phyloP scores from a whole-genome alignment of 352 stramenopile species.

The Pythium scleroteichum region DNA sequence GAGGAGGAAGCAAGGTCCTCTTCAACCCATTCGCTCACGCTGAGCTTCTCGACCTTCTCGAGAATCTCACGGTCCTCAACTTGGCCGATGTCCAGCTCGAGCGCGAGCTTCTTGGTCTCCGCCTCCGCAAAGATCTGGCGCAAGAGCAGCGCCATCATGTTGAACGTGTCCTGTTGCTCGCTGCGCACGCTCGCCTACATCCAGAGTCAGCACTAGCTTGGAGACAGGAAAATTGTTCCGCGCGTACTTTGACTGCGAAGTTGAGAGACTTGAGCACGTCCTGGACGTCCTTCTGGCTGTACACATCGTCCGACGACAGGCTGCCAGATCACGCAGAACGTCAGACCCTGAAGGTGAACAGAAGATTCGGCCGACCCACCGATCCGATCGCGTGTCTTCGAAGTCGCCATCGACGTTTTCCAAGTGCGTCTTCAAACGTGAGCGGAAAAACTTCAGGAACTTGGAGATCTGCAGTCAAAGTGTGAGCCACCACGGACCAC shows the following conservation, averaged over 20 bases:
- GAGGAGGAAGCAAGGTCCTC: slow-evolving; percentile 24
- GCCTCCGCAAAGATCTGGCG: slow-evolving; percentile 77
- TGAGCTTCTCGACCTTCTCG: slow-evolving; percentile 75
- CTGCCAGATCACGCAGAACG: slow-evolving; percentile 18
- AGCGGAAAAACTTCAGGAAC: slow-evolving; percentile 88
- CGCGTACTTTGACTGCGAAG: slow-evolving; percentile 72
- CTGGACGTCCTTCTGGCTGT: slow-evolving; percentile 82
- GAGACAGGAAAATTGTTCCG: too few species aligned
- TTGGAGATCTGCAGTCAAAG: slow-evolving; percentile 49
- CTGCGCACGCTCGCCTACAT: slow-evolving; percentile 67
- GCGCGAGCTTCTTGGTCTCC: slow-evolving; percentile 60
- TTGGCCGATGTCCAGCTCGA: slow-evolving; percentile 73
- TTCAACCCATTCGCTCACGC: slow-evolving; percentile 67
- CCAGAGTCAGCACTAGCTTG: neutral
- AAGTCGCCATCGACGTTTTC: slow-evolving; percentile 86
- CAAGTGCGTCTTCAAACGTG: slow-evolving; percentile 68
- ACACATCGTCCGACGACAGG: slow-evolving; percentile 77
- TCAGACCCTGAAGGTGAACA: neutral
- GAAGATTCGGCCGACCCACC: slow-evolving; percentile 22
- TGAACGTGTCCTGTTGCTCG: slow-evolving; percentile 83
- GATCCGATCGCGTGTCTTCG: slow-evolving; percentile 79
- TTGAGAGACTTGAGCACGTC: slow-evolving; percentile 74
- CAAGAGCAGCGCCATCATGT: slow-evolving; percentile 86
- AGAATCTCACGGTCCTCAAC: slow-evolving; percentile 77
- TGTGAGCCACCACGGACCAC: neutral